phyloP scores from a whole-genome alignment of 106 monocot species.

The Cymbidium sinense region DNA sequence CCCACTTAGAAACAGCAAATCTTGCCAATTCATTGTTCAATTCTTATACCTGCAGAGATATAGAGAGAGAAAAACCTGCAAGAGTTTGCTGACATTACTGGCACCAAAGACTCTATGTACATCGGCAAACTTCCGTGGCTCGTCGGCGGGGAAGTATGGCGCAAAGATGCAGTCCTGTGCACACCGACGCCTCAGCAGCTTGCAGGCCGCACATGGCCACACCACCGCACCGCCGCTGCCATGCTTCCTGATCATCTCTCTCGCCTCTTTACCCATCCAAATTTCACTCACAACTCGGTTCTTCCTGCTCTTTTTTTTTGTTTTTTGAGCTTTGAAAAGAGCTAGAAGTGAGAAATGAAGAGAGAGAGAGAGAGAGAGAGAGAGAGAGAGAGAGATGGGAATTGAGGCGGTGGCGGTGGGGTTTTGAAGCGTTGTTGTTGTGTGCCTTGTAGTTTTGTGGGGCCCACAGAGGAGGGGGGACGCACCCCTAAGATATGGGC shows the following conservation, averaged over 20 bases:
- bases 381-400: too few relatives aligned
- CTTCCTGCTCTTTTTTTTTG: neutral
- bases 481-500: neutral
- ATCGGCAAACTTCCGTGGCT: constrained; percentile 61
- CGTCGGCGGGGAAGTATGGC: constrained; percentile 28
- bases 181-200: constrained; percentile 31
- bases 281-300: neutral
- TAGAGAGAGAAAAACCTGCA: constrained; percentile 32
- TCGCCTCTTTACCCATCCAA: neutral
- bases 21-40: neutral
- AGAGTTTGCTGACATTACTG: constrained; percentile 74
- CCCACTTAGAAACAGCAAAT: too few relatives aligned
- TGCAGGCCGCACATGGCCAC: constrained; percentile 32
- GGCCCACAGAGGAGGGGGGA: neutral
- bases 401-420: neutral
- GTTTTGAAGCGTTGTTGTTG: neutral
- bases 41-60: neutral
- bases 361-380: too few relatives aligned
- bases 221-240: neutral
- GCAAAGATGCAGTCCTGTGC: constrained; percentile 31
- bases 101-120: constrained; percentile 84
- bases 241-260: neutral
- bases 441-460: neutral
- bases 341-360: neutral
- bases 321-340: neutral